phyloP scores from a whole-genome alignment of 495 filamentous ascomycete species.

The Penicillium longicatenatum region DNA sequence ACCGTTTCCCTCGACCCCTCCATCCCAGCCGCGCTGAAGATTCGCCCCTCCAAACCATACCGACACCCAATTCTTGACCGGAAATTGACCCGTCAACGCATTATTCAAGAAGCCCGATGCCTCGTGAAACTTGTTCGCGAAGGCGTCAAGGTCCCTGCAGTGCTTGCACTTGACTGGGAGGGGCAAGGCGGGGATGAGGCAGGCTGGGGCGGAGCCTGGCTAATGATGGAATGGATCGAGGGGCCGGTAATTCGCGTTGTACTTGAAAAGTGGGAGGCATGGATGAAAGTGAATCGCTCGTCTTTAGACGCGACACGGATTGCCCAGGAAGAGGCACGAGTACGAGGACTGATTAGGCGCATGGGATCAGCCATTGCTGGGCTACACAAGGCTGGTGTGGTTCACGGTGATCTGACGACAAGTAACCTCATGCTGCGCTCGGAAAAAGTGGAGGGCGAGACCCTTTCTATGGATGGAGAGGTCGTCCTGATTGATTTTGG shows the following conservation, averaged over 20 bases:
- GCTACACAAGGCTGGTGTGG: constrained; percentile 78
- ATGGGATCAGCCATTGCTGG: constrained; percentile 76
- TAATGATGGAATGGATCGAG: constrained; percentile 88
- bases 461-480: constrained; percentile 59
- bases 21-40: constrained; percentile 80
- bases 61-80: constrained; percentile 89
- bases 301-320: constrained; percentile 26
- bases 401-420: constrained; percentile 96
- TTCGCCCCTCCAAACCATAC: constrained; percentile 91
- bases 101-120: constrained; percentile 84
- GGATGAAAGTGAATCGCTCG: constrained; percentile 33
- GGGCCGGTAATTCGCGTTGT: constrained; percentile 68
- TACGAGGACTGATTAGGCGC: constrained; percentile 63
- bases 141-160: constrained; percentile 74
- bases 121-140: constrained; percentile 72
- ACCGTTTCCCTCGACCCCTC: constrained; percentile 73
- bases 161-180: constrained; percentile 74
- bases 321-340: constrained; percentile 43
- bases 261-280: constrained; percentile 64
- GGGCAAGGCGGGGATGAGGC: constrained; percentile 29
- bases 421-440: constrained; percentile 89
- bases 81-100: constrained; percentile 80
- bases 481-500: constrained; percentile 96
- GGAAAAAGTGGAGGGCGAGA: constrained; percentile 28
- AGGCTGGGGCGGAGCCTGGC: constrained; percentile 70